These are phyloP conservation scores for Lophiostoma macrostomum DNA, from an alignment of 495 filamentous ascomycete species.

Conservation along the genomic window DNA sequence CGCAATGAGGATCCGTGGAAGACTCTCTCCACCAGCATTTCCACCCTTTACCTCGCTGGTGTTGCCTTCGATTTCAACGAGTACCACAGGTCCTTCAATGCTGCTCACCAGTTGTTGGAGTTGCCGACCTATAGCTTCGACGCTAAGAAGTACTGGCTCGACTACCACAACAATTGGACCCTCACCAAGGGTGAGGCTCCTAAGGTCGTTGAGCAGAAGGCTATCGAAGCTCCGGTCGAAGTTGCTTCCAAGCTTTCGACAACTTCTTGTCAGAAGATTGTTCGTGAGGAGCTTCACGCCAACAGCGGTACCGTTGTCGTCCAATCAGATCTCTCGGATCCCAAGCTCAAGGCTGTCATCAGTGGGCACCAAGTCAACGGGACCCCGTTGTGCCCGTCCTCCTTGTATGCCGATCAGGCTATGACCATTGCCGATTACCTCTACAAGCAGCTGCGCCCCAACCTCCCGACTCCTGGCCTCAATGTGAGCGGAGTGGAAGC, in stretches of 20 bases:
- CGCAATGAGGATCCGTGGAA: conserved; percentile 49
- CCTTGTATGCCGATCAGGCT: conserved; percentile 51
- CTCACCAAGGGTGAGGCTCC: conserved; percentile 49
- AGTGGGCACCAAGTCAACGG: conserved; percentile 46
- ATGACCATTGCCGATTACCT: conserved; percentile 49
- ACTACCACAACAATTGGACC: conserved; percentile 51
- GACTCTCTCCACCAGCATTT: conserved; percentile 44
- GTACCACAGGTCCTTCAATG: conserved; percentile 48
- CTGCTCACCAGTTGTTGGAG: conserved; percentile 42
- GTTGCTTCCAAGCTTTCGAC: conserved; percentile 40
- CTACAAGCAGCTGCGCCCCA: conserved; percentile 45
- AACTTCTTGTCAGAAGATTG: conserved; percentile 44
- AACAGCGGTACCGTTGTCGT: conserved; percentile 41
- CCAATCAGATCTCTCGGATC: conserved; percentile 42
- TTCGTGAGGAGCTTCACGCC: conserved; percentile 41
- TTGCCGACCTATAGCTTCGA: conserved; percentile 51
- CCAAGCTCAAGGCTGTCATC: conserved; percentile 41
- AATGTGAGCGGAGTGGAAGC: conserved; percentile 46
- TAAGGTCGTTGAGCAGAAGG: conserved; percentile 25
- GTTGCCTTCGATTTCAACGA: conserved; percentile 48
- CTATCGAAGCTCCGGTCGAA: conserved; percentile 31
- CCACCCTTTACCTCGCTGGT: conserved; percentile 42
- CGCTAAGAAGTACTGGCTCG: conserved; percentile 52
- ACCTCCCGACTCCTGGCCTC: conserved; percentile 36
- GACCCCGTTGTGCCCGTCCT: conserved; percentile 45